phyloP scores from a whole-genome alignment of 352 stramenopile species.

The Globisporangium splendens region DNA sequence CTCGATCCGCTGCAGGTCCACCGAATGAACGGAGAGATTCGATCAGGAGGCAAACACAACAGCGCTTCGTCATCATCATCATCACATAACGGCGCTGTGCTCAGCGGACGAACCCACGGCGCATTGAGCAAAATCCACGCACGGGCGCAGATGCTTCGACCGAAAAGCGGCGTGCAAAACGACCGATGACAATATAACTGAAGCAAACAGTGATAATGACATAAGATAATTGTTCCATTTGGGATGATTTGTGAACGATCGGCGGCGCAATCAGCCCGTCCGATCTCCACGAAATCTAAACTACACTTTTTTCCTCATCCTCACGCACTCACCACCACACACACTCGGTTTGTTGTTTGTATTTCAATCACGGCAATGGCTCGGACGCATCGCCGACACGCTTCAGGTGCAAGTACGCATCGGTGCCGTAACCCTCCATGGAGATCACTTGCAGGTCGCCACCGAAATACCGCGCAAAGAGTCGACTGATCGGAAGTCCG shows the following conservation, averaged over 20 bases:
- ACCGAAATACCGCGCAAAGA: slow-evolving; percentile 99
- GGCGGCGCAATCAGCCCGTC: too few species aligned
- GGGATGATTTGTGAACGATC: too few species aligned
- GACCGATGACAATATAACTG: not conserved
- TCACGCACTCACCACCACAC: not conserved
- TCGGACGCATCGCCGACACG: slow-evolving; percentile 89
- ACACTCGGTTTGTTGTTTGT: not conserved
- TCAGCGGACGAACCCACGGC: slow-evolving; percentile 3
- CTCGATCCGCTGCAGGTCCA: slow-evolving; percentile 57
- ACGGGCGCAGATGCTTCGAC: slow-evolving; percentile 51
- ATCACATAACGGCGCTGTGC: slow-evolving; percentile 18
- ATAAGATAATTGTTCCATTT: slow-evolving; percentile 7
- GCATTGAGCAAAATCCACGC: slow-evolving; percentile 47
- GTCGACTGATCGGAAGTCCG: slow-evolving; percentile 92
- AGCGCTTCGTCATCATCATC: not conserved
- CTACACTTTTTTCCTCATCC: slow-evolving; percentile 5
- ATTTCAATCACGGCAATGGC: slow-evolving; percentile 57
- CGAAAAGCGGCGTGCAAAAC: slow-evolving; percentile 30
- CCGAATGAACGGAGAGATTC: slow-evolving; percentile 27
- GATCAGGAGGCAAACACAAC: slow-evolving; percentile 3
- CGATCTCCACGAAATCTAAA: not conserved
- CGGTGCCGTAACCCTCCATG: slow-evolving; percentile 99
- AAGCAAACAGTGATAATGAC: not conserved
- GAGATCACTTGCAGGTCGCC: slow-evolving; percentile 99
- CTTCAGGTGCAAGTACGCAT: slow-evolving; percentile 95